Percentiles rank a stretch among this genome's conserved stretches.
These are phyloP conservation scores for Wickerhamomyces chaumierensis DNA, from an alignment of 805 yeast genomes.

Conservation along the genomic window DNA sequence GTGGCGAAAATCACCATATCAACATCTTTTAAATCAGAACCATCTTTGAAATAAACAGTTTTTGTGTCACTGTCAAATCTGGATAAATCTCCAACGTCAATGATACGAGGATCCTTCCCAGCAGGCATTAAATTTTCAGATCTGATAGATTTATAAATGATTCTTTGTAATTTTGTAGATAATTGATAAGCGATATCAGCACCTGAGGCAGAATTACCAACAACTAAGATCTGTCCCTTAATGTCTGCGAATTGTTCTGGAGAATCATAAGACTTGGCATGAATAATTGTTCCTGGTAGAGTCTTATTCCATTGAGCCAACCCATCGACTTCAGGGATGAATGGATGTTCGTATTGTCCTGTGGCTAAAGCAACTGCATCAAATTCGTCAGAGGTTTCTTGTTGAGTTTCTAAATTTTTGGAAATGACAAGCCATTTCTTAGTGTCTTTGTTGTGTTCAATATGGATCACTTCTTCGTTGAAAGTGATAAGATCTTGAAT, in stretches of 20 bases:
- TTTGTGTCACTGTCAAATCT: conserved; percentile 26
- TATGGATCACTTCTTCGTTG: conserved; percentile 35
- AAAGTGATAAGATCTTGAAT: conserved; percentile 30
- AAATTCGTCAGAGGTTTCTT: conserved; percentile 22
- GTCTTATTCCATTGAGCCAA: conserved; percentile 32
- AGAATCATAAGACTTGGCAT: conserved; percentile 44
- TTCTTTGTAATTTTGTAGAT: conserved; percentile 28
- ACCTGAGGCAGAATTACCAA: conserved; percentile 77
- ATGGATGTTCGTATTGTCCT: conserved; percentile 57
- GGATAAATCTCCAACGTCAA: conserved; percentile 31
- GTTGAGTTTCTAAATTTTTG: conserved; percentile 19
- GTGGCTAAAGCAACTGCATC: conserved; percentile 57
- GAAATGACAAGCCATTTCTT: conserved; percentile 34
- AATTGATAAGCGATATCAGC: conserved; percentile 60
- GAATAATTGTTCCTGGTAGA: conserved; percentile 38
- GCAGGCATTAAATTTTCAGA: conserved; percentile 33
- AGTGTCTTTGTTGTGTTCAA: conserved; percentile 15
- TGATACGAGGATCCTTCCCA: conserved; percentile 29
- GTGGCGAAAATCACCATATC: conserved; percentile 62
- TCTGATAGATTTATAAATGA: conserved; percentile 38
- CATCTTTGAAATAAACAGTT: conserved; percentile 37
- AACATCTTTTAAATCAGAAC: conserved; percentile 30
- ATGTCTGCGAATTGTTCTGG: conserved; percentile 29
- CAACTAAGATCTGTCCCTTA: conserved; percentile 36
- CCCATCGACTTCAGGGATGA: conserved; percentile 44